Evolutionary conservation across 306 rosid species (phyloP).

Genomic region (Ochetophila trinervis): DNA sequence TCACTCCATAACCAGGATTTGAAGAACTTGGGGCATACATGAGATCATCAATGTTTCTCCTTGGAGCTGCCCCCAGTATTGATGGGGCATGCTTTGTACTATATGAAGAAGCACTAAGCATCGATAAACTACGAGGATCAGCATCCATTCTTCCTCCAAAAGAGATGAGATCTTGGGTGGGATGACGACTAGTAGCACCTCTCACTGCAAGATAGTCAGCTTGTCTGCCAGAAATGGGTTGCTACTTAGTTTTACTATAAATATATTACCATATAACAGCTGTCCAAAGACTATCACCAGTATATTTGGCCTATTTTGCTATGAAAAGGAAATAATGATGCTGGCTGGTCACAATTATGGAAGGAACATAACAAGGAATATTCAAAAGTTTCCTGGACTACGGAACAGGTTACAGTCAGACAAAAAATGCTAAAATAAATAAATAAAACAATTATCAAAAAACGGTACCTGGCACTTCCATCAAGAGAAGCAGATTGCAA

Average conservation of each 20-base stretch:
- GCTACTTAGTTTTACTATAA: slow-evolving; percentile 84
- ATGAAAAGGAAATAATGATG: slow-evolving; percentile 22
- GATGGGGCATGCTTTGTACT: slow-evolving; percentile 83
- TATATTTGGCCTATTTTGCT: slow-evolving; percentile 24
- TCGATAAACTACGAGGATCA: slow-evolving; percentile 74
- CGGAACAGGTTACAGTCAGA: slow-evolving; percentile 21
- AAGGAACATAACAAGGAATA: slow-evolving; percentile 17
- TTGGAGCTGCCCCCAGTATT: slow-evolving; percentile 93
- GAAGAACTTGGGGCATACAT: slow-evolving; percentile 74
- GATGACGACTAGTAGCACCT: slow-evolving; percentile 79
- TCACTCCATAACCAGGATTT: slow-evolving; percentile 98
- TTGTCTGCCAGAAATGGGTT: slow-evolving; percentile 98
- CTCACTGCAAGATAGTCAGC: slow-evolving; percentile 94
- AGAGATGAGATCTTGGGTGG: slow-evolving; percentile 78
- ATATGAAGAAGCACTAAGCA: slow-evolving; percentile 77
- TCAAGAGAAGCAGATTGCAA: slow-evolving; percentile 81
- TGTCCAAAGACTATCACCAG: slow-evolving; percentile 49
- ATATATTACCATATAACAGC: slow-evolving; percentile 54
- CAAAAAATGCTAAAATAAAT: not conserved
- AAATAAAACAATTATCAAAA: slow-evolving; percentile 4
- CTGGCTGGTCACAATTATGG: slow-evolving; percentile 24
- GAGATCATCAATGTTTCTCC: slow-evolving; percentile 79
- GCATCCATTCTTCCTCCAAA: slow-evolving; percentile 91
- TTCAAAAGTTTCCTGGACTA: slow-evolving; percentile 15
- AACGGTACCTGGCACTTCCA: slow-evolving; percentile 77